Conservation (phyloP, 2,329 filamentous ascomycete species). For the Torrubiella hemipterigena region DNA sequence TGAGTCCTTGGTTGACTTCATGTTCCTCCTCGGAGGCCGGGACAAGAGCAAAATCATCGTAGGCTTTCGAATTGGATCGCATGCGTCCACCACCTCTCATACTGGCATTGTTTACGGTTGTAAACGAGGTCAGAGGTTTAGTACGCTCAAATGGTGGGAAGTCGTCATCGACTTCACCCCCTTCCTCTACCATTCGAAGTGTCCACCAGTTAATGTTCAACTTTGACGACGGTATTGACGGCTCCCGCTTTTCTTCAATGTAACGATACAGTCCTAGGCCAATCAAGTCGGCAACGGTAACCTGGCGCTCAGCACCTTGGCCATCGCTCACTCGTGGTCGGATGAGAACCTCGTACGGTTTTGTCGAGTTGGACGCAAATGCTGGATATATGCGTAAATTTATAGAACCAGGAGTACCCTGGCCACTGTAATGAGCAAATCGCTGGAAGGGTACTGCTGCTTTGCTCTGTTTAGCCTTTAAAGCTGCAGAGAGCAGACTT, state of each 20-base stretch:
- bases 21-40: conserved; percentile 58
- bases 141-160: conserved; percentile 68
- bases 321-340: conserved; percentile 57
- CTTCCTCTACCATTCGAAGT: conserved; percentile 72
- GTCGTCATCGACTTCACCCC: conserved; percentile 75
- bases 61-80: conserved; percentile 62
- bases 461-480: conserved; percentile 60
- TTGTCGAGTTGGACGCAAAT: conserved; percentile 51
- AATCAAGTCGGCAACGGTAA: conserved; percentile 71
- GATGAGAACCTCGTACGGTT: conserved; percentile 61
- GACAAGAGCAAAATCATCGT: conserved; percentile 73
- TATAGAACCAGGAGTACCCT: conserved; percentile 66
- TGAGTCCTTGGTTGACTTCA: conserved; percentile 54
- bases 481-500: conserved; percentile 58
- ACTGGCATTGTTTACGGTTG: conserved; percentile 72
- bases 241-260: conserved; percentile 62
- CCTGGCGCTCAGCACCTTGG: conserved; percentile 45
- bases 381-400: conserved; percentile 68
- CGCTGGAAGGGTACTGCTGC: conserved; percentile 62
- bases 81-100: conserved; percentile 47
- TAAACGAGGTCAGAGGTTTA: conserved; percentile 65
- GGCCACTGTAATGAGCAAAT: conserved; percentile 65
- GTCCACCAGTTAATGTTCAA: conserved; percentile 74
- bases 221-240: conserved; percentile 50
- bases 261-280: conserved; percentile 70